Evolutionary conservation across 441 rosid species (phyloP), one percentile per base, ranked within the genome.

Genomic region (Pelargonium australe): DNA sequence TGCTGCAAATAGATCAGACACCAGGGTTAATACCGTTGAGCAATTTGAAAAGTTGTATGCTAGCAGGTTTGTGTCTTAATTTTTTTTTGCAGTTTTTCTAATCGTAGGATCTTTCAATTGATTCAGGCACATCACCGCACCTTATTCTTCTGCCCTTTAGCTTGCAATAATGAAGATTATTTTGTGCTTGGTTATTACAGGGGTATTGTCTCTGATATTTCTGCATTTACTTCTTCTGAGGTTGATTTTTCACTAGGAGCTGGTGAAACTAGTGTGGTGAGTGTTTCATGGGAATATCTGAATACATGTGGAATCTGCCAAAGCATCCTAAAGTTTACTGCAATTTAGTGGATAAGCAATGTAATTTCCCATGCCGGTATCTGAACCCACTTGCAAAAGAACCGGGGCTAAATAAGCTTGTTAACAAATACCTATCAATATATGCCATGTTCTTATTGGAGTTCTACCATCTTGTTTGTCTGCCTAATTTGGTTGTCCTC

Each of bases 191-290:
- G 70, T 70, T 51, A 61, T 65, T 76, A 68, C 87, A 89, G 98
- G 84, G 86, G 74, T 72, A 69, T 77, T 63, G 76, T 72, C 73
- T 78, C 85, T 23, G 82, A 78, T 40, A 57, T 61, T 65, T 80
- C 89, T 71, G 73, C 83, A 65, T 86, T 87, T 83, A 80, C 80
- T 75, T 85, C 84, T 76, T 89, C 98, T 44, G 92, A 95, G 80
- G 85, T 81, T 64, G 85, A 90, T 73, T 69, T 88, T 75, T 74
- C 80, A 9, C 75, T 92, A 63, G 87, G 78, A 73, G 95, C 96
- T 66, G 81, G 85, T 76, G 87, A 85, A 81, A 81, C 81, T 69
- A 81, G 75, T 68, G 72, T 84, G 87, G 99, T 95, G 63, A 84
- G 95, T 82, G 66, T 76, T 70, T 72, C 28, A 40, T 71, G 10